Conservation (phyloP, 768 basidiomycete species). For the Psilocybe cyanescens region DNA sequence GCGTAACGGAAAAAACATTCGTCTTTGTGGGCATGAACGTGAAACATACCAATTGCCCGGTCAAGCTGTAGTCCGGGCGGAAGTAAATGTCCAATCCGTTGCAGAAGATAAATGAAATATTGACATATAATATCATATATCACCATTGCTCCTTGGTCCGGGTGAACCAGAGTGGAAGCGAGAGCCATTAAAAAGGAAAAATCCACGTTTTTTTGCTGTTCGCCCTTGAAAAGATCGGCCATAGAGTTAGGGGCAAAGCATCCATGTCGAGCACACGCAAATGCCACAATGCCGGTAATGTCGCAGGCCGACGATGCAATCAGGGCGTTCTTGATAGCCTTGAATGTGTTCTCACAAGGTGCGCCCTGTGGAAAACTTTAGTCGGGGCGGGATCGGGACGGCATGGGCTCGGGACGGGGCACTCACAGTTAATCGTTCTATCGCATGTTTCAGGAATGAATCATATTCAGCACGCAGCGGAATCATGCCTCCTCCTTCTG, state of each 20-base stretch:
- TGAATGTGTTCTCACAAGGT: slow-evolving; percentile 20
- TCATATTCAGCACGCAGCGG: slow-evolving; percentile 12
- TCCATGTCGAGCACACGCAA: slow-evolving; percentile 23
- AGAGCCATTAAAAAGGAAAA: slow-evolving; percentile 15
- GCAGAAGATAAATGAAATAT: neutral
- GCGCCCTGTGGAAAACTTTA: slow-evolving; percentile 12
- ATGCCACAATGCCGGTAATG: slow-evolving; percentile 18
- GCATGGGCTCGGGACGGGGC: neutral
- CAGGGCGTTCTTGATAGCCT: slow-evolving; percentile 14
- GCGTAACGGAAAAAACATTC: slow-evolving; percentile 30
- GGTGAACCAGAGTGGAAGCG: slow-evolving; percentile 9
- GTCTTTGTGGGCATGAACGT: slow-evolving; percentile 28
- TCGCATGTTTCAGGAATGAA: slow-evolving; percentile 10
- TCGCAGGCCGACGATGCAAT: slow-evolving; percentile 11
- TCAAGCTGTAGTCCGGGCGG: slow-evolving; percentile 5
- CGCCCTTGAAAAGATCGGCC: slow-evolving; percentile 21
- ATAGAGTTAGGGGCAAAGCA: slow-evolving; percentile 19
- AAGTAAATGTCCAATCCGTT: neutral
- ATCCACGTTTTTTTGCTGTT: slow-evolving; percentile 29
- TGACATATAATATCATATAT: slow-evolving; percentile 6
- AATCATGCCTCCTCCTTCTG: slow-evolving; percentile 20
- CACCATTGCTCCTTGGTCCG: slow-evolving; percentile 8
- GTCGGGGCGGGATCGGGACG: neutral
- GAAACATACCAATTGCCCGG: slow-evolving; percentile 25
- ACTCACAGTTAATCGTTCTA: slow-evolving; percentile 15